Conservation (phyloP, 495 filamentous ascomycete species). For the Aspergillus leporis region DNA sequence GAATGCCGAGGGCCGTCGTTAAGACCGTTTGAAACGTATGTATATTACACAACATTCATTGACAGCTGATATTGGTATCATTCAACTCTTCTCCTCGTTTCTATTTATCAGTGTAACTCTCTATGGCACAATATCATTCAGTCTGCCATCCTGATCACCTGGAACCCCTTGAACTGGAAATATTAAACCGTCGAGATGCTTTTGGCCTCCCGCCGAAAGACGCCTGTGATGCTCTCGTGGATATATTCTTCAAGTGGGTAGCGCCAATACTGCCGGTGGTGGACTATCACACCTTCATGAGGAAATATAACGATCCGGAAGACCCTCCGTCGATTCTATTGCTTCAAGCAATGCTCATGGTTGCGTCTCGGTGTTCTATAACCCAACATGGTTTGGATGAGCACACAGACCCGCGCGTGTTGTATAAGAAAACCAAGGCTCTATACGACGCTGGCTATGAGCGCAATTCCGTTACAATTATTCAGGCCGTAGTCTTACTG, state of each 20-base stretch:
- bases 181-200: conserved; percentile 79
- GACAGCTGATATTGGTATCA: background rate
- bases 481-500: conserved; percentile 83
- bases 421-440: conserved; percentile 90
- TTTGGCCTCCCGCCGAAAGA: conserved; percentile 78
- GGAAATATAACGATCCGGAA: conserved; percentile 75
- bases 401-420: conserved; percentile 81
- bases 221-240: conserved; percentile 82
- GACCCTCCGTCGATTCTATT: conserved; percentile 85
- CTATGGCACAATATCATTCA: conserved; percentile 2
- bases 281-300: conserved; percentile 82
- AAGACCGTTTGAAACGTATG: background rate
- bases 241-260: conserved; percentile 86
- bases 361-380: conserved; percentile 82
- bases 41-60: background rate
- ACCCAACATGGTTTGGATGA: conserved; percentile 86
- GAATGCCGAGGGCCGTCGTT: background rate
- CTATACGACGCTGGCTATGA: conserved; percentile 94
- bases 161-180: conserved; percentile 85
- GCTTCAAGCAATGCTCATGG: conserved; percentile 79
- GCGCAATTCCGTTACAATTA: conserved; percentile 85
- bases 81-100: background rate
- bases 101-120: background rate
- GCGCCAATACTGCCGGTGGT: conserved; percentile 86
- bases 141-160: conserved; percentile 31